Evolutionary conservation across 495 filamentous ascomycete species (phyloP).

Genomic region (Beverwykella pulmonaria): DNA sequence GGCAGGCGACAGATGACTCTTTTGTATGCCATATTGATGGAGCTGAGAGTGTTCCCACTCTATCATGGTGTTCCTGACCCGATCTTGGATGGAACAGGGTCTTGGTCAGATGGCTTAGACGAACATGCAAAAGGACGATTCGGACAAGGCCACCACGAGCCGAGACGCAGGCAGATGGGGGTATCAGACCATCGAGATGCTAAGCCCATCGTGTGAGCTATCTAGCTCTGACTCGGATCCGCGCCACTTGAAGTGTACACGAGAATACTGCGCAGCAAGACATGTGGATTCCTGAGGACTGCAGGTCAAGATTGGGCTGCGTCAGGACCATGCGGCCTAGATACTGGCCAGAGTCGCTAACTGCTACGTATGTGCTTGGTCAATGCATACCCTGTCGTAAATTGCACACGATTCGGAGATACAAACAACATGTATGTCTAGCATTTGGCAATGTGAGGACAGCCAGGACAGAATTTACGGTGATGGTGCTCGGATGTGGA

Average conservation of each 20-base stretch:
- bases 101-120: slow-evolving; percentile 15
- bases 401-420: background rate
- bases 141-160: slow-evolving; percentile 9
- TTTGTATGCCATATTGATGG: slow-evolving; percentile 18
- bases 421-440: background rate
- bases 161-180: slow-evolving; percentile 6
- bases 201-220: slow-evolving; percentile 1
- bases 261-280: slow-evolving; percentile 15
- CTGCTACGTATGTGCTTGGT: background rate
- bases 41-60: slow-evolving; percentile 11
- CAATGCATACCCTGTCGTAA: background rate
- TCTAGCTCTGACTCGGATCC: slow-evolving; percentile 14
- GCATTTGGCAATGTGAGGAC: background rate
- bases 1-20: background rate
- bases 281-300: background rate
- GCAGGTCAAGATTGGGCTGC: slow-evolving; percentile 16
- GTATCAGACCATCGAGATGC: background rate
- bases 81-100: slow-evolving; percentile 13
- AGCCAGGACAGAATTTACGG: background rate
- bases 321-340: background rate
- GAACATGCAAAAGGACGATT: slow-evolving; percentile 9
- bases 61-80: slow-evolving; percentile 27
- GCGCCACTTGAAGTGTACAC: slow-evolving; percentile 1
- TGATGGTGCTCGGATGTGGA: slow-evolving; percentile 5
- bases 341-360: background rate